These are phyloP conservation scores for Cutaneotrichosporon sp. DNA, from an alignment of 1,284 basidiomycete species.

Conservation along the genomic window DNA sequence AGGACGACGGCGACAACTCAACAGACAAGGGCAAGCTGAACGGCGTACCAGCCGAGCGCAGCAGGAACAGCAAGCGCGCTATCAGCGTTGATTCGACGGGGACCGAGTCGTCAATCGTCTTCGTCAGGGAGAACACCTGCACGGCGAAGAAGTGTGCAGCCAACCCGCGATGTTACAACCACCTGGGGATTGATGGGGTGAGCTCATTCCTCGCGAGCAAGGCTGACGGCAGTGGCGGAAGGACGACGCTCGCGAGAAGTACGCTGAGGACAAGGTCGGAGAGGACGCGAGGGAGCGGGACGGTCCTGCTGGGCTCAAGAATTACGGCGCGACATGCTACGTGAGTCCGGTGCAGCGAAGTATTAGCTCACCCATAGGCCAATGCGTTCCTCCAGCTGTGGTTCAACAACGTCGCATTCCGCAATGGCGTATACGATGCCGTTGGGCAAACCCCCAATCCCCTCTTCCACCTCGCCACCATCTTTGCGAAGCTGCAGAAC, in stretches of 20 bases:
- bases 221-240: constrained; percentile 51
- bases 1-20: not conserved
- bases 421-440: constrained; percentile 55
- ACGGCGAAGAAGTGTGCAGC: constrained; percentile 60
- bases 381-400: constrained; percentile 85
- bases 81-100: not conserved
- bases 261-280: constrained; percentile 57
- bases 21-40: not conserved
- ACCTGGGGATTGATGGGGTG: constrained; percentile 66
- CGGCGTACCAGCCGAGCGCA: not conserved
- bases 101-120: not conserved
- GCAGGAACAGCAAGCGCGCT: not conserved
- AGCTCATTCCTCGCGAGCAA: constrained; percentile 51
- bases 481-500: constrained; percentile 71
- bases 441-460: constrained; percentile 53
- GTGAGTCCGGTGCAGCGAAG: constrained; percentile 41
- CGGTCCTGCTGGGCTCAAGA: constrained; percentile 80
- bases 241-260: constrained; percentile 56
- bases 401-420: constrained; percentile 62
- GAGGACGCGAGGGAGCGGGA: constrained; percentile 54
- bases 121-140: constrained; percentile 50
- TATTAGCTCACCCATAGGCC: constrained; percentile 45
- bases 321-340: constrained; percentile 88
- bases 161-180: constrained; percentile 78
- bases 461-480: constrained; percentile 51